Evolutionary conservation across 2,329 filamentous ascomycete genomes (phyloP).

Genomic region (Clonostachys rhizophaga): DNA sequence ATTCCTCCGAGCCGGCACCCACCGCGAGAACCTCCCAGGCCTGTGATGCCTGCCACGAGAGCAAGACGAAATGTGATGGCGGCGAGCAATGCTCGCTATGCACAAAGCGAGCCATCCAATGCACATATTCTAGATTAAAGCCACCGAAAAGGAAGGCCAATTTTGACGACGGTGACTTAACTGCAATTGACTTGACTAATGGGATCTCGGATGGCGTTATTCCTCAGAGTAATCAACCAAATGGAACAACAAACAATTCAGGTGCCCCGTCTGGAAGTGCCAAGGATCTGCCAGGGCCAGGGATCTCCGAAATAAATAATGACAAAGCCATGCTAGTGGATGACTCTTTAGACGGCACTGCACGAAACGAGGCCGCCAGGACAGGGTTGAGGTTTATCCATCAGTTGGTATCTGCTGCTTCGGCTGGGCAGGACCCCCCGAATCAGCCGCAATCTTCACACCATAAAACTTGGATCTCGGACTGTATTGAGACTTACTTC

Average conservation of each 20-base stretch:
- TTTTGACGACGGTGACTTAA: background rate
- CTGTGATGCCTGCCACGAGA: slow-evolving; percentile 36
- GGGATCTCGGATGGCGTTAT: no score
- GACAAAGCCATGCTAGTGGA: background rate
- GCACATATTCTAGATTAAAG: slow-evolving; percentile 22
- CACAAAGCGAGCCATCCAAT: slow-evolving; percentile 27
- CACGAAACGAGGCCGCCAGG: background rate
- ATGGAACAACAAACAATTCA: background rate
- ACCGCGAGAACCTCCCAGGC: slow-evolving; percentile 28
- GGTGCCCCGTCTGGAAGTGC: background rate
- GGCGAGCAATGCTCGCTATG: slow-evolving; percentile 30
- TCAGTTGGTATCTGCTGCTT: background rate
- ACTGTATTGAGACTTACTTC: slow-evolving; percentile 25
- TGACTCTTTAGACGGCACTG: background rate
- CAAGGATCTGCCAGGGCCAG: background rate
- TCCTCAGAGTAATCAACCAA: no score
- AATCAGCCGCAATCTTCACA: background rate
- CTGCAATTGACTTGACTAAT: background rate
- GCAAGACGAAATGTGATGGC: slow-evolving; percentile 39
- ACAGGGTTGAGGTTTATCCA: background rate
- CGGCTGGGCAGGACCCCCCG: background rate
- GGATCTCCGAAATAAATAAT: background rate
- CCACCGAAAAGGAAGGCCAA: background rate
- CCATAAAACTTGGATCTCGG: slow-evolving; percentile 9
- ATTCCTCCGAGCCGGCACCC: slow-evolving; percentile 19